These are phyloP conservation scores for Wickerhamomyces bisporus DNA, from an alignment of 805 yeast genomes.

Conservation along the genomic window DNA sequence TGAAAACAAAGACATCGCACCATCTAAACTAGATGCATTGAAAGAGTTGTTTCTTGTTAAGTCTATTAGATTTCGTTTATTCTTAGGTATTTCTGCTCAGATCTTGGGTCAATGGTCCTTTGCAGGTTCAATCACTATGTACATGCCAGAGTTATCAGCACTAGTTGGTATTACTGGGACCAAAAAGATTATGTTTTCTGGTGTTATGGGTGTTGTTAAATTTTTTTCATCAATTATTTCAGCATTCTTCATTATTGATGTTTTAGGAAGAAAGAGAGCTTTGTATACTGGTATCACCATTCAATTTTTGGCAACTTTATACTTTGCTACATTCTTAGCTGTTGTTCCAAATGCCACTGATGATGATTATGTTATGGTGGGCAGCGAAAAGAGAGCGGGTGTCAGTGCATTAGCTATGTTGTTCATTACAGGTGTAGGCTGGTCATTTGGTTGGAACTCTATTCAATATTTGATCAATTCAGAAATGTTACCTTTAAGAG, in stretches of 20 bases:
- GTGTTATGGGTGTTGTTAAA: conserved; percentile 50
- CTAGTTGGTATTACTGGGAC: conserved; percentile 40
- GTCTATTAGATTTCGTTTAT: conserved; percentile 42
- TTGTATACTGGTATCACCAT: conserved; percentile 43
- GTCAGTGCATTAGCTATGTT: conserved; percentile 46
- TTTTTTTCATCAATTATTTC: conserved; percentile 41
- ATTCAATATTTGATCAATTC: conserved; percentile 51
- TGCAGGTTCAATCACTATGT: conserved; percentile 50
- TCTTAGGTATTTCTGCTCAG: conserved; percentile 38
- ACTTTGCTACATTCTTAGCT: conserved; percentile 41
- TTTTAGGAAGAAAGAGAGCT: conserved; percentile 46
- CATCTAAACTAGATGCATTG: conserved; percentile 18
- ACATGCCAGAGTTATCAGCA: conserved; percentile 47
- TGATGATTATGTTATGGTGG: conserved; percentile 25
- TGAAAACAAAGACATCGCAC: conserved; percentile 29
- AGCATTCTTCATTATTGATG: conserved; percentile 51
- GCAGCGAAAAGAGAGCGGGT: conserved; percentile 33
- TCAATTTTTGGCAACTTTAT: conserved; percentile 39
- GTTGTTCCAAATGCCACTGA: conserved; percentile 40
- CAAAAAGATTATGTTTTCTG: conserved; percentile 41
- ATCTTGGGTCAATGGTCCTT: conserved; percentile 57
- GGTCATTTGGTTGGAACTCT: conserved; percentile 57
- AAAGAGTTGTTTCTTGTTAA: conserved; percentile 32
- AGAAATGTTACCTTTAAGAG: conserved; percentile 48
- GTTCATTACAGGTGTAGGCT: conserved; percentile 47